These are phyloP conservation scores for Clarkia xantiana DNA, from an alignment of 345 rosid genomes.

Conservation along the genomic window DNA sequence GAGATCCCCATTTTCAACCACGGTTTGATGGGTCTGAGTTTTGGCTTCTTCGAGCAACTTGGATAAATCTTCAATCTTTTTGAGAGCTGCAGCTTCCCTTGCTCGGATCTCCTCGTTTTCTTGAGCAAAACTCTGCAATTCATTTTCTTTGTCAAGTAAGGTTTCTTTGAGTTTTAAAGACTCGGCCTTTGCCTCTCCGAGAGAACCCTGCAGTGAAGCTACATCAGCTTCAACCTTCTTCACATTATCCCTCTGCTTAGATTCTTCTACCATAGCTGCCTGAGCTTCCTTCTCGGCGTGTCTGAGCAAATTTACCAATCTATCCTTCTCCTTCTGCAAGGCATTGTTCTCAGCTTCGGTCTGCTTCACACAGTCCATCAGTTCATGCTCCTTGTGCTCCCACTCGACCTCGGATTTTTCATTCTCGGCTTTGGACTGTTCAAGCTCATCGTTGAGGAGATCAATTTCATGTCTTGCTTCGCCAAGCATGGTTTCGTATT, in stretches of 20 bases:
- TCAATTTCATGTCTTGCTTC: constrained; percentile 62
- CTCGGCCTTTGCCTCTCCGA: constrained; percentile 54
- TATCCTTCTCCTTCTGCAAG: constrained; percentile 53
- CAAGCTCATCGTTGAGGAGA: constrained; percentile 30
- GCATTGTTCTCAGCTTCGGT: constrained; percentile 58
- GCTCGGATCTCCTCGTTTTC: constrained; percentile 65
- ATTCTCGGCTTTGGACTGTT: constrained; percentile 47
- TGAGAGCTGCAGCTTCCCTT: constrained; percentile 39
- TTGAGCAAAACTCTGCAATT: constrained; percentile 47
- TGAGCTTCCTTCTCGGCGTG: constrained; percentile 60
- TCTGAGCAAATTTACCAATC: constrained; percentile 55
- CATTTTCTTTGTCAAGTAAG: constrained; percentile 70
- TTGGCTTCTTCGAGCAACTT: constrained; percentile 74
- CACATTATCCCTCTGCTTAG: constrained; percentile 46
- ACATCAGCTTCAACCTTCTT: constrained; percentile 80
- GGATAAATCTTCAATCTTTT: constrained; percentile 70
- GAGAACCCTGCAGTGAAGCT: constrained; percentile 55
- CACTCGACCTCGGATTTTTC: constrained; percentile 49
- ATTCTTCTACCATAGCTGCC: constrained; percentile 59
- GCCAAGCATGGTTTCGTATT: constrained; percentile 63
- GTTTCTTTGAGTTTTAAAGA: constrained; percentile 64
- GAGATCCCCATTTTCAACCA: constrained; percentile 58
- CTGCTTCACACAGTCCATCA: constrained; percentile 39
- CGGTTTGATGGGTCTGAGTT: constrained; percentile 23
- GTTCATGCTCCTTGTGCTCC: constrained; percentile 62